These are phyloP conservation scores for Alternaria dauci DNA, from an alignment of 2,329 filamentous ascomycete genomes.

Conservation along the genomic window DNA sequence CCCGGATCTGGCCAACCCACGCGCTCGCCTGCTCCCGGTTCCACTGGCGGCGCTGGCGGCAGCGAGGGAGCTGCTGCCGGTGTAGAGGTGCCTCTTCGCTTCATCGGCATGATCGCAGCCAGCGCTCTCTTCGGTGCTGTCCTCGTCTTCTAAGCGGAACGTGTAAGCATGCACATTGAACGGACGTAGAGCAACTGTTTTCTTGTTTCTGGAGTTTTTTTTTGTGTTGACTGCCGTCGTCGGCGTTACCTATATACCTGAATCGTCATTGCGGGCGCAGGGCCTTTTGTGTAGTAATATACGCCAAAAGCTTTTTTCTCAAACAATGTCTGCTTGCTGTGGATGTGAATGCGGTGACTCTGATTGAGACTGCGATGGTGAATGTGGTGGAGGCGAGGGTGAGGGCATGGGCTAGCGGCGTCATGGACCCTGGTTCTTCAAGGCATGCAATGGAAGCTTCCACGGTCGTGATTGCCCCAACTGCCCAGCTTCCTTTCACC, in stretches of 20 bases:
- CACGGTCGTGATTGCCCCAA: slow-evolving; percentile 4
- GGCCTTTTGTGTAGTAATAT: slow-evolving; percentile 20
- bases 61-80: slow-evolving; percentile 29
- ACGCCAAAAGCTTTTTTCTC: neutral
- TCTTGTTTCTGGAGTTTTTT: slow-evolving; percentile 14
- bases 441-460: slow-evolving; percentile 19
- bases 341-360: neutral
- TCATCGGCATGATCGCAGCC: slow-evolving; percentile 41
- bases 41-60: slow-evolving; percentile 12
- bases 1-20: slow-evolving; percentile 42
- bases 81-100: slow-evolving; percentile 40
- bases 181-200: slow-evolving; percentile 14
- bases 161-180: slow-evolving; percentile 8
- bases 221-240: slow-evolving; percentile 5
- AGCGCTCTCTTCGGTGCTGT: slow-evolving; percentile 45
- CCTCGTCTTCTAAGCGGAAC: slow-evolving; percentile 38
- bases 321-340: neutral
- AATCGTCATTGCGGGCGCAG: slow-evolving; percentile 18
- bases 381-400: neutral
- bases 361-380: neutral
- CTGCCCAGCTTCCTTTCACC: neutral
- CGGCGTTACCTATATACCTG: slow-evolving; percentile 18
- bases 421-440: slow-evolving; percentile 11
- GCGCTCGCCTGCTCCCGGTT: slow-evolving; percentile 28
- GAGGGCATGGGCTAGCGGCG: neutral